These are phyloP conservation scores for Thamnidium elegans DNA, from an alignment of 192 early-diverging fungal genomes.

Conservation along the genomic window DNA sequence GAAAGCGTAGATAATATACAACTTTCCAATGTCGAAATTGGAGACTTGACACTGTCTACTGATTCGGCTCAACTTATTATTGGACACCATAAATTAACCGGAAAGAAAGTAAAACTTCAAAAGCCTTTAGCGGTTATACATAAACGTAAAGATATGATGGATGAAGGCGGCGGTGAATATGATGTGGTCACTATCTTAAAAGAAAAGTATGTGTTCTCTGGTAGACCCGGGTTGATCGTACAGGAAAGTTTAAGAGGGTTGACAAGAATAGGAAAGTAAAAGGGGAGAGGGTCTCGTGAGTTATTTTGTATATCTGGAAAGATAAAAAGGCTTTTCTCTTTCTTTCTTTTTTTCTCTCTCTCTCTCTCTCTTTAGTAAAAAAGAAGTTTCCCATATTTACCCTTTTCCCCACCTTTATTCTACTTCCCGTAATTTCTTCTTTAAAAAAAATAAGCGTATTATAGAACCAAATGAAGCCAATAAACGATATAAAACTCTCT, in stretches of 20 bases:
- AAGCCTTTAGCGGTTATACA: conserved; percentile 37
- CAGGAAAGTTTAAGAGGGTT: conserved; percentile 32
- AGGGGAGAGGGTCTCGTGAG: too few relatives aligned
- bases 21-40: conserved; percentile 18
- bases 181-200: conserved; percentile 27
- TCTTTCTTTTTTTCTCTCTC: too few relatives aligned
- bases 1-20: conserved; percentile 1
- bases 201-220: conserved; percentile 37
- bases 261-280: conserved; percentile 19
- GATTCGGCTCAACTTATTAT: conserved; percentile 26
- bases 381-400: too few relatives aligned
- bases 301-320: too few relatives aligned
- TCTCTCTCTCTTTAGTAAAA: too few relatives aligned
- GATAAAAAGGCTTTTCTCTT: background rate
- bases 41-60: conserved; percentile 25
- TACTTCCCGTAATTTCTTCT: too few relatives aligned
- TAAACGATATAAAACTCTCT: too few relatives aligned
- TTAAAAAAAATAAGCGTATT: too few relatives aligned
- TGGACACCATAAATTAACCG: conserved; percentile 36
- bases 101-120: conserved; percentile 26
- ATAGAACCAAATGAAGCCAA: too few relatives aligned
- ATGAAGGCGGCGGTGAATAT: conserved; percentile 16
- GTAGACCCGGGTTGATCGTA: conserved; percentile 32
- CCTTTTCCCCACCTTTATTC: too few relatives aligned
- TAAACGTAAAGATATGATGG: conserved; percentile 20